phyloP scores from a whole-genome alignment of 345 rosid genomes.

The Pugionium dolabratum region DNA sequence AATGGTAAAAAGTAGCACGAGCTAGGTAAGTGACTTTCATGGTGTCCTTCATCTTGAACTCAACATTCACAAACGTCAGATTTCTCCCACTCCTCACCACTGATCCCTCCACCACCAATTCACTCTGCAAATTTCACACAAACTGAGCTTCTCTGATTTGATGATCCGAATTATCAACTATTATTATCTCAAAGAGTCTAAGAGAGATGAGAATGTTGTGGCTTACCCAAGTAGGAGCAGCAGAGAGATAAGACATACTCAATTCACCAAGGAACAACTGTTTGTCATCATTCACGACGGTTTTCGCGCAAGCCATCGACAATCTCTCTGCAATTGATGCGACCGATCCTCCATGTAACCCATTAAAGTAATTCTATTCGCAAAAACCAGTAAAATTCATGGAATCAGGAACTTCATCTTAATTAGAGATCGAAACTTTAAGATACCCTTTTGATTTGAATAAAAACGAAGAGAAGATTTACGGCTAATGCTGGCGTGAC shows the following conservation, averaged over 20 bases:
- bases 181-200: not conserved
- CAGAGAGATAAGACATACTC: conserved; percentile 63
- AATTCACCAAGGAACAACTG: conserved; percentile 68
- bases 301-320: conserved; percentile 63
- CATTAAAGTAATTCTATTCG: conserved; percentile 52
- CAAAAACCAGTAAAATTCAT: not conserved
- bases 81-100: conserved; percentile 76
- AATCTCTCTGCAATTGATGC: conserved; percentile 72
- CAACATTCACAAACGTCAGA: conserved; percentile 55
- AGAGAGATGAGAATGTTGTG: not conserved
- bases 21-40: conserved; percentile 51
- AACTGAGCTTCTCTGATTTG: conserved; percentile 7
- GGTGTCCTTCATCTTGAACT: conserved; percentile 56
- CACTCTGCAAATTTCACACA: conserved; percentile 44
- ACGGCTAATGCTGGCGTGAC: conserved; percentile 55
- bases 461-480: conserved; percentile 22
- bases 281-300: conserved; percentile 58
- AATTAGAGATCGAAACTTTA: not conserved
- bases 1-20: conserved; percentile 67
- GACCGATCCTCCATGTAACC: conserved; percentile 69
- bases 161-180: not conserved
- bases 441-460: conserved; percentile 18
- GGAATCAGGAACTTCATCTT: not conserved
- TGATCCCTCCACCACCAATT: conserved; percentile 58
- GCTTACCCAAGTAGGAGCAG: conserved; percentile 48